Conservation (phyloP, 2,329 filamentous ascomycete species). For the Fonsecaea monophora region DNA sequence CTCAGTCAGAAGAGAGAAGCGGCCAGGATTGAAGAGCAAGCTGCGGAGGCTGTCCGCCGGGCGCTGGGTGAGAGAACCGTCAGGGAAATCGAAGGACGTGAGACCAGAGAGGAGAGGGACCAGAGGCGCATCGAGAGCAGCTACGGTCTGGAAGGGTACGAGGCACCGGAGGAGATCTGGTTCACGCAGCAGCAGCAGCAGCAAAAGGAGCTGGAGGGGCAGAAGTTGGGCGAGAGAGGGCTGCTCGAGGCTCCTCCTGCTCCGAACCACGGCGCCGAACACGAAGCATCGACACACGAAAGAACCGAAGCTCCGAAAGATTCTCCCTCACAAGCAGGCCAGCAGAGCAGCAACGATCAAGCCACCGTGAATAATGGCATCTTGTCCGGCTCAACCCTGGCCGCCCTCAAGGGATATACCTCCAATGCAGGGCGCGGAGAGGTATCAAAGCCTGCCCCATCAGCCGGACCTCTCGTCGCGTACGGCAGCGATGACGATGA, state of each 20-base stretch:
- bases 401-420: conserved; percentile 69
- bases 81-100: conserved; percentile 89
- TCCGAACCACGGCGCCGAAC: not conserved
- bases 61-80: conserved; percentile 90
- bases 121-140: conserved; percentile 81
- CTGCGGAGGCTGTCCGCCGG: conserved; percentile 87
- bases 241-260: conserved; percentile 54
- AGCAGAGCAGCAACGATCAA: conserved; percentile 40
- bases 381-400: conserved; percentile 80
- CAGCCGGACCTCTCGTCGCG: conserved; percentile 76
- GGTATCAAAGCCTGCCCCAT: conserved; percentile 59
- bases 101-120: conserved; percentile 84
- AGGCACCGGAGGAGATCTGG: conserved; percentile 92
- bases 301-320: conserved; percentile 30
- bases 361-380: conserved; percentile 65
- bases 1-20: conserved; percentile 93
- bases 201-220: conserved; percentile 66
- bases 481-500: conserved; percentile 92
- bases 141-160: conserved; percentile 88
- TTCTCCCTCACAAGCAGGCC: not conserved
- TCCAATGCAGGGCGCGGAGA: conserved; percentile 53
- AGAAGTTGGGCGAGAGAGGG: conserved; percentile 57
- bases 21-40: conserved; percentile 88
- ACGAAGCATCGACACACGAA: conserved; percentile 27
- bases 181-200: conserved; percentile 75